These are phyloP conservation scores for Papiliotrema terrestris DNA, from an alignment of 1,284 basidiomycete species.

Conservation along the genomic window DNA sequence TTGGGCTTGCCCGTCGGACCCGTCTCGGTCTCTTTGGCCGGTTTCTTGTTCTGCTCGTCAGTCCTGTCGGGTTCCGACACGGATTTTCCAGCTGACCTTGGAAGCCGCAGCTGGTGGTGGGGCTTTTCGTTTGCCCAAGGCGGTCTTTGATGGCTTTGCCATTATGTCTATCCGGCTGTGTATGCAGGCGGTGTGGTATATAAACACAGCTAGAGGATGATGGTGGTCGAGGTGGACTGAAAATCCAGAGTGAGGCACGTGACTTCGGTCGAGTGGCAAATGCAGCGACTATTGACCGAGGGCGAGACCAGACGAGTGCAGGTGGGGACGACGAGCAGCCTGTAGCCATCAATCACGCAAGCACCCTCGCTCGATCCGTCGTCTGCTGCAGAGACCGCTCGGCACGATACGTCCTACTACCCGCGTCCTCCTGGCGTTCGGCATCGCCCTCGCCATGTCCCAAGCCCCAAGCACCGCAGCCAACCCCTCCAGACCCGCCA, in stretches of 20 bases:
- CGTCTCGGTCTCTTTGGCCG: slow-evolving; percentile 5
- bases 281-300: too few species aligned
- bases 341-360: too few species aligned
- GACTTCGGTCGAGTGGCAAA: background rate
- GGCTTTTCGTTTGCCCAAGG: slow-evolving; percentile 40
- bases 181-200: background rate
- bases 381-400: too few species aligned
- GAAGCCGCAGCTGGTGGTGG: background rate
- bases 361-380: too few species aligned
- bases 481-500: slow-evolving; percentile 4
- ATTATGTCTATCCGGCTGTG: slow-evolving; percentile 10
- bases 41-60: background rate
- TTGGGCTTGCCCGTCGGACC: slow-evolving; percentile 43
- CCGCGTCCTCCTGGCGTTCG: background rate
- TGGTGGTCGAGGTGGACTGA: background rate
- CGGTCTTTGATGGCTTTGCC: slow-evolving; percentile 35
- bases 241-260: slow-evolving; percentile 4
- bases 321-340: too few species aligned
- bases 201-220: background rate
- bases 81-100: background rate
- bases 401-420: background rate
- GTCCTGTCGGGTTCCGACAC: background rate
- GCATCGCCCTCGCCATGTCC: background rate
- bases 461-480: background rate
- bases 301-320: too few species aligned